These are phyloP conservation scores for Xylona heveae DNA, from an alignment of 495 filamentous ascomycete species.

Conservation along the genomic window DNA sequence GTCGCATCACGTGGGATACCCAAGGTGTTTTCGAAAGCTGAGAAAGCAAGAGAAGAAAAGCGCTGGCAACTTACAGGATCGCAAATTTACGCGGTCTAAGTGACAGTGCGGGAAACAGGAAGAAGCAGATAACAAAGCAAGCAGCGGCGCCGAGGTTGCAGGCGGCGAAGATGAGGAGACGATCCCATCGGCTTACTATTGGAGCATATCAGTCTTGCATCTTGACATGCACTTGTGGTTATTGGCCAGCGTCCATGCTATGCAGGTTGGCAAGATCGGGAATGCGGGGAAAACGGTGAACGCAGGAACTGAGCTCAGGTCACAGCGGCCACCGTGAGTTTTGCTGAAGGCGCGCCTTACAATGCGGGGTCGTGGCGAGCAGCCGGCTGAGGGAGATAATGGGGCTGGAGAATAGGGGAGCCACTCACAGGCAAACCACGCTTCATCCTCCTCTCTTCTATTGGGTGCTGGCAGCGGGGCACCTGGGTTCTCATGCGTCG, in stretches of 20 bases:
- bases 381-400: constrained; percentile 7
- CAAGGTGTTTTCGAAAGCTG: constrained; percentile 5
- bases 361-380: no score
- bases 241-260: no score
- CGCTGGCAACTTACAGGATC: constrained; percentile 92
- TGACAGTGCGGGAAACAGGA: constrained; percentile 60
- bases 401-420: constrained; percentile 9
- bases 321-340: no score
- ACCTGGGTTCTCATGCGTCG: constrained; percentile 63
- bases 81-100: constrained; percentile 82
- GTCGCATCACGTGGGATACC: constrained; percentile 1
- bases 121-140: constrained; percentile 84
- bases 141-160: constrained; percentile 81
- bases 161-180: constrained; percentile 71
- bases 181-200: constrained; percentile 93
- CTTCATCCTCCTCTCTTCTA: constrained; percentile 84
- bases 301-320: no score
- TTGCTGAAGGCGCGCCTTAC: no score
- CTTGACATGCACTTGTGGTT: no score
- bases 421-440: constrained; percentile 86
- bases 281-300: no score
- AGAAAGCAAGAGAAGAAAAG: constrained; percentile 9
- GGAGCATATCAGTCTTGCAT: constrained; percentile 10
- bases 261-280: no score
- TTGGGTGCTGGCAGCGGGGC: constrained; percentile 70